Evolutionary conservation across 2,329 filamentous ascomycete genomes (phyloP).

Genomic region (Setomelanomma holmii): DNA sequence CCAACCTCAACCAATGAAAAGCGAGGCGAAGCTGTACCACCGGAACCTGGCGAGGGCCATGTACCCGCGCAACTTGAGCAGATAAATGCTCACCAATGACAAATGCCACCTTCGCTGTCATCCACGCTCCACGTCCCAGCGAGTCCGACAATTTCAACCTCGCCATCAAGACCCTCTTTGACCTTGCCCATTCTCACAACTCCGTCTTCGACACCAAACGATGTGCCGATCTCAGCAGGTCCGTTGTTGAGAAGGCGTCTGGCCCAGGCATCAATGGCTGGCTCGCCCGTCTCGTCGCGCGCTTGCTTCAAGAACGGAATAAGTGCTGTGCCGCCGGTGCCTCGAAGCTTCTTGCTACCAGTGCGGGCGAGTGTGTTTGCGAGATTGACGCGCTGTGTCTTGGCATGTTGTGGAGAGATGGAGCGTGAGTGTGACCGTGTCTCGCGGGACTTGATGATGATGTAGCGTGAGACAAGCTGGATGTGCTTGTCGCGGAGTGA

Average conservation of each 20-base stretch:
- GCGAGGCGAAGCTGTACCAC: too few species aligned
- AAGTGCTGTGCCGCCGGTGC: constrained; percentile 90
- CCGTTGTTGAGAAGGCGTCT: constrained; percentile 64
- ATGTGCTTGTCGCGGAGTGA: constrained; percentile 92
- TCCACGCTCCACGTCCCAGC: constrained; percentile 90
- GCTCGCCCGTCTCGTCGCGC: constrained; percentile 92
- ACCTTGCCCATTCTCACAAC: constrained; percentile 58
- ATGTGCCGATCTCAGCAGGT: constrained; percentile 41
- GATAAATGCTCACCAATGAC: constrained; percentile 14
- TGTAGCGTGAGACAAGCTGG: constrained; percentile 93
- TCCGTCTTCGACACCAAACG: constrained; percentile 38
- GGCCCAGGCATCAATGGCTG: constrained; percentile 76
- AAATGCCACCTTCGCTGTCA: constrained; percentile 70
- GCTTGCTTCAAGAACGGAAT: constrained; percentile 98
- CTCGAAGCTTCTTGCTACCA: constrained; percentile 69
- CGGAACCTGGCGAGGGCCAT: constrained; percentile 28
- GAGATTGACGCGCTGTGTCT: constrained; percentile 63
- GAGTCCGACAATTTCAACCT: constrained; percentile 70
- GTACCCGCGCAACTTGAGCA: not conserved
- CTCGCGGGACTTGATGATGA: constrained; percentile 85
- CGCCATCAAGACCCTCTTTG: constrained; percentile 61
- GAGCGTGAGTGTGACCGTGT: constrained; percentile 70
- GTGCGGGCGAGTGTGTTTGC: constrained; percentile 54
- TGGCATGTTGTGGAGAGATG: constrained; percentile 60
- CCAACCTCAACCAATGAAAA: too few species aligned